Conservation (phyloP, 1,284 basidiomycete genomes). For the Mycosarcoma mackinlayi region DNA sequence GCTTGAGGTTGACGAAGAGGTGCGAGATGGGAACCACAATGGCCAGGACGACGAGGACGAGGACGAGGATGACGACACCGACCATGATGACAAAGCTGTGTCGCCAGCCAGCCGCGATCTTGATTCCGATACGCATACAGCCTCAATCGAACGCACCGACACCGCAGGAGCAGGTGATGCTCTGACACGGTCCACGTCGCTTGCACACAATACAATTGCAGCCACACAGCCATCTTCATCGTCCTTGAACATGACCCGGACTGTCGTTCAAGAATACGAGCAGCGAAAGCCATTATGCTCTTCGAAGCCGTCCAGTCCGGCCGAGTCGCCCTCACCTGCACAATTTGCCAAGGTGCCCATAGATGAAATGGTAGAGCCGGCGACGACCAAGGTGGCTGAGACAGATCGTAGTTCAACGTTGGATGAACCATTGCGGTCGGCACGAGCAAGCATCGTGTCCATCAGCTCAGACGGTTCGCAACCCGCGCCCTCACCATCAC, state of each 20-base stretch:
- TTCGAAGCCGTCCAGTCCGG: not conserved
- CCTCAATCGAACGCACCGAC: not conserved
- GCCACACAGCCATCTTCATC: not conserved
- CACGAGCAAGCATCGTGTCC: constrained; percentile 29
- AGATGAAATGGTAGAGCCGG: no score
- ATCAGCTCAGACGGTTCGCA: constrained; percentile 17
- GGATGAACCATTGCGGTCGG: constrained; percentile 26
- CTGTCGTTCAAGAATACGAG: not conserved
- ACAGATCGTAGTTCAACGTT: constrained; percentile 7
- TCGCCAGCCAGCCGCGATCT: not conserved
- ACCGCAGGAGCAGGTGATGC: not conserved
- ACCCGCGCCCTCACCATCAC: constrained; percentile 9
- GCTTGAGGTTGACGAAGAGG: not conserved
- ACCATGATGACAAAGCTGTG: not conserved
- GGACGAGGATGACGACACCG: not conserved
- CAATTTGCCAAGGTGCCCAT: no score
- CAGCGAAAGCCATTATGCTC: not conserved
- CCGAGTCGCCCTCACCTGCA: no score
- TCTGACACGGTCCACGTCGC: not conserved
- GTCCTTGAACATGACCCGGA: not conserved
- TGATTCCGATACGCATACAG: not conserved
- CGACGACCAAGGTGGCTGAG: no score
- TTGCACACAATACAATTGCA: not conserved
- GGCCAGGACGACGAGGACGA: not conserved
- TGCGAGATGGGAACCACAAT: not conserved